Percentiles rank a stretch among this genome's conserved stretches.
phyloP scores from a whole-genome alignment of 1,139 yeast genomes.

The Lodderomyces beijingensis region DNA sequence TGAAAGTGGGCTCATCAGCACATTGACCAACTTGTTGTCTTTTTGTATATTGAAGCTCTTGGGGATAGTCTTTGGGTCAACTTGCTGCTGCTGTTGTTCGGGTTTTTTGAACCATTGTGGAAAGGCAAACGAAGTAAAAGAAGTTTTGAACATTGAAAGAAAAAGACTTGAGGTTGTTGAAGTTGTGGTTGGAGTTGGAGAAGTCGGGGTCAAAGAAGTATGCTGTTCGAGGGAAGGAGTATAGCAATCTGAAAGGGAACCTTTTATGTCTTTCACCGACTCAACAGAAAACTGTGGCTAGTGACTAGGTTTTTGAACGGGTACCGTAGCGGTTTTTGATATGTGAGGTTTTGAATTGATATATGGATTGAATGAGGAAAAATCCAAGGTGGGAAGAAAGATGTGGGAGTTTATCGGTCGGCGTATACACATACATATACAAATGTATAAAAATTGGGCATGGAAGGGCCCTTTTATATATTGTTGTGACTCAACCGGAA shows the following conservation, averaged over 20 bases:
- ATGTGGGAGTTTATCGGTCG: too few species aligned
- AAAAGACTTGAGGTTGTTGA: background rate
- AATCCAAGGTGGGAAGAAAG: too few species aligned
- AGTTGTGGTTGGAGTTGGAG: background rate
- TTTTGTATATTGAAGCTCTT: conserved; percentile 27
- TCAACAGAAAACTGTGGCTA: too few species aligned
- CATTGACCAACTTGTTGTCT: conserved; percentile 26
- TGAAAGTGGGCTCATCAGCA: conserved; percentile 28
- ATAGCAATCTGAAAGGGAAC: background rate
- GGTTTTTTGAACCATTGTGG: conserved; percentile 14
- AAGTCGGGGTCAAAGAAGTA: background rate
- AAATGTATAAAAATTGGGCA: too few species aligned
- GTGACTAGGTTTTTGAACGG: too few species aligned
- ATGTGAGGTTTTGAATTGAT: too few species aligned
- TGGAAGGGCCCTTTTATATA: too few species aligned
- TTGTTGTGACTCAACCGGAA: too few species aligned
- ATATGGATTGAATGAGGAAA: too few species aligned
- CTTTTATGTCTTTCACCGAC: too few species aligned
- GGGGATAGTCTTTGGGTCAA: conserved; percentile 20
- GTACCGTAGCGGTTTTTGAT: too few species aligned
- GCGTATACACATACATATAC: too few species aligned
- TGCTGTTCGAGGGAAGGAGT: background rate
- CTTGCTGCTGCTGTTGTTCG: conserved; percentile 4
- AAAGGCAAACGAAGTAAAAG: conserved; percentile 8
- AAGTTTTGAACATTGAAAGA: conserved; percentile 11